Percentiles rank a stretch among this genome's conserved stretches.
Conservation (phyloP, 208 protist species). For the Crithidia fasciculata region DNA sequence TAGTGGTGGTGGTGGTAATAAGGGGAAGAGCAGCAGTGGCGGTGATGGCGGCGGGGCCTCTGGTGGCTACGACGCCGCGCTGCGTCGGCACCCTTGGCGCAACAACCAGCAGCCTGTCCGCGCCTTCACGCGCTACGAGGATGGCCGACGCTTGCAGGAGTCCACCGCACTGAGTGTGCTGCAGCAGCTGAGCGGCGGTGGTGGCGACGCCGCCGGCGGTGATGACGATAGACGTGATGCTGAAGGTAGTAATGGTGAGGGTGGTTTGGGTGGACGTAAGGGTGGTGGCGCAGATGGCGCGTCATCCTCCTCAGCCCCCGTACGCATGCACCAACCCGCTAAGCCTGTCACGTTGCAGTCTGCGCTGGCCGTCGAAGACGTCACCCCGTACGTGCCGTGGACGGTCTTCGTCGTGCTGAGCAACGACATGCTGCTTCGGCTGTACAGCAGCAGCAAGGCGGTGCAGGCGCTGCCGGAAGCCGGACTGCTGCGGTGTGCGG, state of each 20-base stretch:
- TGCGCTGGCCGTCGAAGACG: conserved; percentile 44
- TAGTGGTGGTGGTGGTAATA: conserved; percentile 1
- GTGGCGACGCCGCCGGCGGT: not conserved
- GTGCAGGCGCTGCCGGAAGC: conserved; percentile 71
- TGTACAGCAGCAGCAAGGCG: conserved; percentile 62
- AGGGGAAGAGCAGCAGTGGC: not conserved
- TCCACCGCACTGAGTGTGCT: conserved; percentile 31
- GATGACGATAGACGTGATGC: conserved; percentile 10
- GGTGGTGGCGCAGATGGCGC: conserved; percentile 1
- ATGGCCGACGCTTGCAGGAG: conserved; percentile 51
- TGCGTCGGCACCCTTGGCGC: conserved; percentile 37
- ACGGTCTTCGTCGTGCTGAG: conserved; percentile 51
- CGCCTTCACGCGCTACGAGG: conserved; percentile 64
- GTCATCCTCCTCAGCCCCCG: not conserved
- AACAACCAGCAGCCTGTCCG: conserved; percentile 40
- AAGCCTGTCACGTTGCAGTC: conserved; percentile 32
- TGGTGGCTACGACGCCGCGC: conserved; percentile 48
- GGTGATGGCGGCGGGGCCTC: conserved; percentile 41
- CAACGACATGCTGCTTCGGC: conserved; percentile 70
- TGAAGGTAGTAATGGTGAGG: conserved; percentile 9
- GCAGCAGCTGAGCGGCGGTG: conserved; percentile 18
- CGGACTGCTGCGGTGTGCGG: conserved; percentile 42
- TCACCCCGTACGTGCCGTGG: conserved; percentile 48
- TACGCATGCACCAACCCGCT: conserved; percentile 23
- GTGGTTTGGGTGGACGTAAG: not conserved